A percentile compares a stretch with the other conserved stretches of the same genome.
phyloP scores from a whole-genome alignment of 1,284 basidiomycete species.

The Pholiota adiposa region DNA sequence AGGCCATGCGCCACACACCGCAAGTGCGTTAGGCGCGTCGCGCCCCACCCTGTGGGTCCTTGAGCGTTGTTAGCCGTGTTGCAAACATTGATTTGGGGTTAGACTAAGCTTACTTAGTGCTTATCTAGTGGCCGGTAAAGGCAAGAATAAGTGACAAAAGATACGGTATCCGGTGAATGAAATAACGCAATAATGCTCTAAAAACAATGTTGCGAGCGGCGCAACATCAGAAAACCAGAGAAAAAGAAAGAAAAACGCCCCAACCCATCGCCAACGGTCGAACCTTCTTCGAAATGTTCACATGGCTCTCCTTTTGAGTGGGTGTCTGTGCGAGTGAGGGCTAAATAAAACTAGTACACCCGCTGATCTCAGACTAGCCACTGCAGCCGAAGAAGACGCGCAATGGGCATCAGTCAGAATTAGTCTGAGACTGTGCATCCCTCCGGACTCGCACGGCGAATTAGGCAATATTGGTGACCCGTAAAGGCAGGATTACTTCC shows the following conservation, averaged over 20 bases:
- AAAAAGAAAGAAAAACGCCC: not conserved
- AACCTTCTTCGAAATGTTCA: not conserved
- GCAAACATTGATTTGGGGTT: no score
- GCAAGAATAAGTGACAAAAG: not conserved
- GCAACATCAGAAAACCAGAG: no score
- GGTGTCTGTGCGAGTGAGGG: no score
- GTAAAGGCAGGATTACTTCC: slow-evolving; percentile 27
- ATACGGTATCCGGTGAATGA: not conserved
- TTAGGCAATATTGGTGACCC: slow-evolving; percentile 10
- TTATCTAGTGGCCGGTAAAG: not conserved
- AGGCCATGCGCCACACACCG: not conserved
- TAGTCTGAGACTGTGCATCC: no score
- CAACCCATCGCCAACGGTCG: not conserved
- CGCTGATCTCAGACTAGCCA: no score
- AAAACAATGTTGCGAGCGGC: no score
- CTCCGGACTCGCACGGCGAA: not conserved
- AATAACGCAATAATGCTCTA: not conserved
- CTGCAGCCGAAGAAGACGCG: not conserved
- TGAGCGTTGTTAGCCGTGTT: not conserved
- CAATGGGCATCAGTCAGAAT: not conserved
- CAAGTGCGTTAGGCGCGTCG: not conserved
- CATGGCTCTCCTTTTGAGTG: not conserved
- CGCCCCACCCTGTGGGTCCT: not conserved
- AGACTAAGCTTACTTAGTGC: not conserved
- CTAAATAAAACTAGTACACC: no score